Conservation (phyloP, 2,329 filamentous ascomycete species). For the Microdochium bolleyi region DNA sequence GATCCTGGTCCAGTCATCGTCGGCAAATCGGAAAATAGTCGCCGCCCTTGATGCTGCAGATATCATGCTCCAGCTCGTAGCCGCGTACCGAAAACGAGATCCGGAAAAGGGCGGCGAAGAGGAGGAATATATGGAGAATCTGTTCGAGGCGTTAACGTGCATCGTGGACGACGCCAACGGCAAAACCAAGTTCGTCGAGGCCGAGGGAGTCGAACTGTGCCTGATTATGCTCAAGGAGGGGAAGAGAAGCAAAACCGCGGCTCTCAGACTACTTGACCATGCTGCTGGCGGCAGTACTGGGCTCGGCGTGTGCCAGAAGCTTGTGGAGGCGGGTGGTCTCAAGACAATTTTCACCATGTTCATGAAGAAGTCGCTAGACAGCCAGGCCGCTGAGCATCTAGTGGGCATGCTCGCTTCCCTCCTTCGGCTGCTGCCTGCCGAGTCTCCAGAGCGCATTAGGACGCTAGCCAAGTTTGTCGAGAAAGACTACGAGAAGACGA, state of each 20-base stretch:
- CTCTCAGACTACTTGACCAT: constrained; percentile 79
- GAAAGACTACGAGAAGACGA: constrained; percentile 82
- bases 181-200: constrained; percentile 76
- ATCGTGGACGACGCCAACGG: constrained; percentile 67
- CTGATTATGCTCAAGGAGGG: constrained; percentile 89
- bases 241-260: constrained; percentile 71
- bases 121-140: constrained; percentile 89
- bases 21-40: constrained; percentile 55
- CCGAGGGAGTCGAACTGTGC: constrained; percentile 85
- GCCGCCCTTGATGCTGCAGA: constrained; percentile 67
- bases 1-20: constrained; percentile 73
- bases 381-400: constrained; percentile 65
- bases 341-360: constrained; percentile 82
- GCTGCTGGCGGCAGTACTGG: constrained; percentile 54
- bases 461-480: constrained; percentile 92
- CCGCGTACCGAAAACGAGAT: constrained; percentile 78
- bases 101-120: constrained; percentile 80
- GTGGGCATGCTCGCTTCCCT: constrained; percentile 79
- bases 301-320: constrained; percentile 58
- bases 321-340: constrained; percentile 78
- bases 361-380: constrained; percentile 69
- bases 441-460: constrained; percentile 72
- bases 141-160: constrained; percentile 82
- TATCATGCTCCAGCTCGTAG: constrained; percentile 70
- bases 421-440: constrained; percentile 68